A percentile compares a stretch with the other conserved stretches of the same genome.
phyloP scores from a whole-genome alignment of 2,329 filamentous ascomycete genomes.

The Fusarium verticillioides region DNA sequence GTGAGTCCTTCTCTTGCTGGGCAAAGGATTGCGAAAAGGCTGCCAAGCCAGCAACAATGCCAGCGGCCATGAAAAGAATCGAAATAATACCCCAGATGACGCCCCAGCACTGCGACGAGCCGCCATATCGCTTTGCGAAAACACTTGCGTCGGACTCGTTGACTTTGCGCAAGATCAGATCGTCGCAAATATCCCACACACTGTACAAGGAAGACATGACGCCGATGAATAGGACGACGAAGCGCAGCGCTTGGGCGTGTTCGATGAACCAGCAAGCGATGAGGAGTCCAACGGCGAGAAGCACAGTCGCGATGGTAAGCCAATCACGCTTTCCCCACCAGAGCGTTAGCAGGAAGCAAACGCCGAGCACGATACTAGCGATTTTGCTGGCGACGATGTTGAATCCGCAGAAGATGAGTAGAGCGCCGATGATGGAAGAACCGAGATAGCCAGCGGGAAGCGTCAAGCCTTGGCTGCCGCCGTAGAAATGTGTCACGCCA shows the following conservation, averaged over 20 bases:
- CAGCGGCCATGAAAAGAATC: constrained; percentile 75
- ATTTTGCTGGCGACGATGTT: constrained; percentile 84
- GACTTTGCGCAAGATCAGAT: constrained; percentile 82
- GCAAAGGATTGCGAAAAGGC: constrained; percentile 77
- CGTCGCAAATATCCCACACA: constrained; percentile 88
- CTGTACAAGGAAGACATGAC: constrained; percentile 85
- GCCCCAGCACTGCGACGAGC: constrained; percentile 84
- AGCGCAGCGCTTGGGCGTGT: constrained; percentile 78
- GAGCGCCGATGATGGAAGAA: constrained; percentile 78
- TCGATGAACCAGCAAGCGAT: constrained; percentile 83
- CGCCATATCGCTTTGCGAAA: constrained; percentile 81
- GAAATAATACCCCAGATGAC: constrained; percentile 82
- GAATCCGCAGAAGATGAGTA: constrained; percentile 84
- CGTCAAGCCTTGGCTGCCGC: constrained; percentile 76
- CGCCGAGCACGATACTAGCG: constrained; percentile 77
- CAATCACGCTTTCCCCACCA: constrained; percentile 86
- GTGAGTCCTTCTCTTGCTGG: constrained; percentile 75
- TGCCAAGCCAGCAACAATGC: constrained; percentile 80
- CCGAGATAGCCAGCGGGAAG: constrained; percentile 83
- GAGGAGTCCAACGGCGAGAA: constrained; percentile 76
- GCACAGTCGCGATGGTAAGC: constrained; percentile 77
- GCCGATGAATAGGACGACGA: constrained; percentile 82
- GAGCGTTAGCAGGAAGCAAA: constrained; percentile 80
- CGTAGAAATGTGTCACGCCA: constrained; percentile 81
- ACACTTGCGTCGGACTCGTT: constrained; percentile 83